phyloP scores from a whole-genome alignment of 2,329 filamentous ascomycete species.

The Penicillium polonicum region DNA sequence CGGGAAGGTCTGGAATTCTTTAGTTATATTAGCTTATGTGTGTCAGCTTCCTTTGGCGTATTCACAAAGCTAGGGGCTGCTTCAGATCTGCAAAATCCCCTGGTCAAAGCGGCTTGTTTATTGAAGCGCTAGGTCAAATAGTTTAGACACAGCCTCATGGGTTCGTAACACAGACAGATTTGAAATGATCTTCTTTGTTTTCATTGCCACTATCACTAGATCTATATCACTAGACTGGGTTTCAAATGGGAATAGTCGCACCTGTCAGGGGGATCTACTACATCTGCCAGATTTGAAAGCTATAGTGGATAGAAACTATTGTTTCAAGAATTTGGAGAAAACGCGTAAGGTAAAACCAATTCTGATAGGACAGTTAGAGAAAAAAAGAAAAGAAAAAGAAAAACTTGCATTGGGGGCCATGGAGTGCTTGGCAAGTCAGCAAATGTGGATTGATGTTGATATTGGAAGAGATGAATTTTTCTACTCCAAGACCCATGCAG shows the following conservation, averaged over 20 bases:
- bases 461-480: neutral
- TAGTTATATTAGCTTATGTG: neutral
- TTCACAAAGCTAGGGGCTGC: constrained; percentile 9
- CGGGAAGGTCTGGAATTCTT: neutral
- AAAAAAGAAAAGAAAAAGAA: neutral
- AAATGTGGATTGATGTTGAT: neutral
- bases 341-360: neutral
- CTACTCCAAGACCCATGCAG: neutral
- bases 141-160: constrained; percentile 4
- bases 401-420: neutral
- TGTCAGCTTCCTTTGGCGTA: neutral
- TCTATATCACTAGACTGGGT: neutral
- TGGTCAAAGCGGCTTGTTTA: constrained; percentile 17
- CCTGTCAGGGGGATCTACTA: constrained; percentile 3
- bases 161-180: constrained; percentile 5
- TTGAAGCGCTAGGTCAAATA: constrained; percentile 15
- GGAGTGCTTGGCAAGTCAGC: neutral
- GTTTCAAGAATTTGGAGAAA: neutral
- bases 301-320: neutral
- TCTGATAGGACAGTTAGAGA: neutral
- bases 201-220: neutral
- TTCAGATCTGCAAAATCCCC: constrained; percentile 6
- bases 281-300: neutral
- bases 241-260: neutral
- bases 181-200: neutral